A percentile compares a stretch with the other conserved stretches of the same genome.
These are phyloP conservation scores for Tulasnella sp. DNA, from an alignment of 768 basidiomycete species.

Conservation along the genomic window DNA sequence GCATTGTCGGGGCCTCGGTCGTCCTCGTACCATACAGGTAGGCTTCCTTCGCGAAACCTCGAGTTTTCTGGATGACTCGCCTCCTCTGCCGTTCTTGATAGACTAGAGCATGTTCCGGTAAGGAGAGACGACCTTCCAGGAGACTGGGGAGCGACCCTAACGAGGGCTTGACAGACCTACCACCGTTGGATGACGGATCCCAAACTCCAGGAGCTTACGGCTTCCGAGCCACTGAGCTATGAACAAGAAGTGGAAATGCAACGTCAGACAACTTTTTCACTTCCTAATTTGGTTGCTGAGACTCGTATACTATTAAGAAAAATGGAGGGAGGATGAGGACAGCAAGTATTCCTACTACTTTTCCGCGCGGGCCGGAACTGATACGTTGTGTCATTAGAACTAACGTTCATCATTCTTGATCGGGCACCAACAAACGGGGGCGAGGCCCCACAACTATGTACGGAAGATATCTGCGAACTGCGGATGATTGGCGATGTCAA, in stretches of 20 bases:
- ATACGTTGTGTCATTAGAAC: constrained; percentile 42
- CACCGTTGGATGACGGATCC: constrained; percentile 35
- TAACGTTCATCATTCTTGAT: constrained; percentile 85
- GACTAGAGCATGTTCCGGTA: constrained; percentile 47
- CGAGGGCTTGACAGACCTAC: not conserved
- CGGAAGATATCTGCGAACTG: constrained; percentile 38
- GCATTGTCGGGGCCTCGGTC: constrained; percentile 61
- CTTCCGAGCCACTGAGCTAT: constrained; percentile 75
- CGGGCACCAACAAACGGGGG: constrained; percentile 34
- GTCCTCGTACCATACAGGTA: constrained; percentile 78
- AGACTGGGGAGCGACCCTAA: not conserved
- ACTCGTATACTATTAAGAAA: constrained; percentile 44
- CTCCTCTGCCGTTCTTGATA: constrained; percentile 28
- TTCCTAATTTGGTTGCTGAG: not conserved
- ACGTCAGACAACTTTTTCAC: constrained; percentile 41
- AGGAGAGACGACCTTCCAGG: constrained; percentile 18
- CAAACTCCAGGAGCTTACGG: constrained; percentile 68
- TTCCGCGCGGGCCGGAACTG: not conserved
- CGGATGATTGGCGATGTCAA: constrained; percentile 93
- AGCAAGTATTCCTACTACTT: constrained; percentile 44
- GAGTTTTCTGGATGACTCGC: constrained; percentile 4
- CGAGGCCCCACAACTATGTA: constrained; percentile 16
- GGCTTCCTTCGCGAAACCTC: constrained; percentile 27
- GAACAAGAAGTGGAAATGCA: constrained; percentile 90
- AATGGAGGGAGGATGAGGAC: constrained; percentile 83